phyloP scores from a whole-genome alignment of 108 stramenopile species.

The Cylindrotheca closterium region DNA sequence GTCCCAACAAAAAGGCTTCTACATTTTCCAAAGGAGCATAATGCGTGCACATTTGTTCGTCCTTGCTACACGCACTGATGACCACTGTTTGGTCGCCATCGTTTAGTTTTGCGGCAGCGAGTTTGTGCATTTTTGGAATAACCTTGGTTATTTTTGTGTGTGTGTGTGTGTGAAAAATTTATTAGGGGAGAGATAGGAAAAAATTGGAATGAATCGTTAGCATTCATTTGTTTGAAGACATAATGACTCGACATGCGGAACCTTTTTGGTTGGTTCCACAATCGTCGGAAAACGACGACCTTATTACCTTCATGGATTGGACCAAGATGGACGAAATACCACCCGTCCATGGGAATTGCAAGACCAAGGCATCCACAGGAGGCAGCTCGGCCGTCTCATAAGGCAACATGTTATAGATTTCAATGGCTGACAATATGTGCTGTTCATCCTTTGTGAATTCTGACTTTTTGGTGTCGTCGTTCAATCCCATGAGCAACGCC shows the following conservation, averaged over 20 bases:
- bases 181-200: background rate
- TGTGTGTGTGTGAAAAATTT: background rate
- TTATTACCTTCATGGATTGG: slow-evolving; percentile 59
- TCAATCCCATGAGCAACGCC: slow-evolving; percentile 33
- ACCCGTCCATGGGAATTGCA: slow-evolving; percentile 63
- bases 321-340: slow-evolving; percentile 72
- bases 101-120: slow-evolving; percentile 45
- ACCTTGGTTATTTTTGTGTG: slow-evolving; percentile 27
- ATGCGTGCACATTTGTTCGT: slow-evolving; percentile 71
- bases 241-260: background rate
- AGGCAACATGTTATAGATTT: slow-evolving; percentile 18
- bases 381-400: slow-evolving; percentile 48
- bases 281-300: background rate
- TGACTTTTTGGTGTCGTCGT: slow-evolving; percentile 18
- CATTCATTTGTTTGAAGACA: background rate
- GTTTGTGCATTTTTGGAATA: slow-evolving; percentile 65
- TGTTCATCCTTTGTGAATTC: slow-evolving; percentile 18
- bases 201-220: background rate
- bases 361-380: slow-evolving; percentile 50
- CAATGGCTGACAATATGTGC: slow-evolving; percentile 8
- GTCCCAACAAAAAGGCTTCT: slow-evolving; percentile 59
- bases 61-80: slow-evolving; percentile 63
- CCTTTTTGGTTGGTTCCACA: background rate
- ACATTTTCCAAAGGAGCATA: slow-evolving; percentile 61
- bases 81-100: slow-evolving; percentile 36